phyloP scores from a whole-genome alignment of 192 early-diverging fungal genomes.

The Paraglomus occultum region DNA sequence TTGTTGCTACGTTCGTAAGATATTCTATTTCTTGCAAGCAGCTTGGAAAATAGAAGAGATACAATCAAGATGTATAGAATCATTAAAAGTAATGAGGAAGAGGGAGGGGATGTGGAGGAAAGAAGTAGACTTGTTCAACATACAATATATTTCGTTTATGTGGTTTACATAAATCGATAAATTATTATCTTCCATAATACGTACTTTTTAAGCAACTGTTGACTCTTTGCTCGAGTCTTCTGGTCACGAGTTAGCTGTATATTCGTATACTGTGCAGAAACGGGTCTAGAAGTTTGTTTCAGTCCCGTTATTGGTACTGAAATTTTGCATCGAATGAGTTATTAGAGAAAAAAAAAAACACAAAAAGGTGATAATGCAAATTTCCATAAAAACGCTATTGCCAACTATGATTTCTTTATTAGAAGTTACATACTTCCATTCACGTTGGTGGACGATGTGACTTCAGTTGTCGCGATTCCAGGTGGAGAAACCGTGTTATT shows the following conservation, averaged over 20 bases:
- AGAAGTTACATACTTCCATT: no score
- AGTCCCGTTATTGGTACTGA: no score
- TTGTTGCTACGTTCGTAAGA: constrained; percentile 43
- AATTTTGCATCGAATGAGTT: no score
- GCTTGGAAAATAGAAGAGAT: constrained; percentile 28
- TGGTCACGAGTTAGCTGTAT: constrained; percentile 37
- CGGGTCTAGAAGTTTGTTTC: neutral
- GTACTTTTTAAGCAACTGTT: constrained; percentile 74
- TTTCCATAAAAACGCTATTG: no score
- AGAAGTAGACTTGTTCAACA: neutral
- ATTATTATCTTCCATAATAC: neutral
- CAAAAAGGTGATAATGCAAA: no score
- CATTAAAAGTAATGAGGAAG: neutral
- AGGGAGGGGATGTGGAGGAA: neutral
- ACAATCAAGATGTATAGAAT: constrained; percentile 2
- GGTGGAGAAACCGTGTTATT: constrained; percentile 14
- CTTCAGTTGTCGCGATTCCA: constrained; percentile 31
- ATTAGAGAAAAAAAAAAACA: no score
- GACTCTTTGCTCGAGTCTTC: constrained; percentile 61
- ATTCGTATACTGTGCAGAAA: neutral
- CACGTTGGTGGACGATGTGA: constrained; percentile 12
- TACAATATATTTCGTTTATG: neutral
- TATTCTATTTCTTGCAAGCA: constrained; percentile 63
- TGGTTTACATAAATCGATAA: neutral
- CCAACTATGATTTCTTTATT: no score